Evolutionary conservation across 202 grass and related monocot species (phyloP).

Genomic region (Panicum virgatum): DNA sequence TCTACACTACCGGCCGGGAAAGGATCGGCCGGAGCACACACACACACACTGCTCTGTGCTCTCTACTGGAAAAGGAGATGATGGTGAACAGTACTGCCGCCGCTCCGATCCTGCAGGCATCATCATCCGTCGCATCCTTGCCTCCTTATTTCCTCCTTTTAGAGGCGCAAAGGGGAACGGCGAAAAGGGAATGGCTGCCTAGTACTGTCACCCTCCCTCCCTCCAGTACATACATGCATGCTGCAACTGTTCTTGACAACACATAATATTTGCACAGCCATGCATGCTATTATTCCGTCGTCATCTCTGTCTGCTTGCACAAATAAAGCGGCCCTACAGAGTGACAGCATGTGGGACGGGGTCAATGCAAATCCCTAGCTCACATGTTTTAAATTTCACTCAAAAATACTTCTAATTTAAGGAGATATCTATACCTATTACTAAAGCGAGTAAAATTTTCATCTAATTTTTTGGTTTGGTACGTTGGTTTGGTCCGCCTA

Average conservation of each 20-base stretch:
- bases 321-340: too few species aligned
- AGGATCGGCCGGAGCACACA: background rate
- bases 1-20: background rate
- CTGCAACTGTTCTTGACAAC: background rate
- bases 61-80: background rate
- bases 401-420: background rate
- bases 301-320: too few species aligned
- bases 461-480: too few species aligned
- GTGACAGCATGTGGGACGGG: background rate
- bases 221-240: background rate
- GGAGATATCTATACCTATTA: too few species aligned
- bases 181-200: background rate
- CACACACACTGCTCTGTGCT: background rate
- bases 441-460: too few species aligned
- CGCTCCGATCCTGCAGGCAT: background rate
- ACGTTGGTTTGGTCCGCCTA: too few species aligned
- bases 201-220: background rate
- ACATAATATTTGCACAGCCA: background rate
- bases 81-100: background rate
- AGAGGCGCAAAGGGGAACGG: background rate
- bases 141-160: conserved; percentile 2
- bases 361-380: background rate
- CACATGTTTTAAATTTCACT: background rate
- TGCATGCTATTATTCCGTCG: too few species aligned
- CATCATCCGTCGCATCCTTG: conserved; percentile 31